Conservation (phyloP, 2,329 filamentous ascomycete genomes). For the Diaporthe citrichinensis region DNA sequence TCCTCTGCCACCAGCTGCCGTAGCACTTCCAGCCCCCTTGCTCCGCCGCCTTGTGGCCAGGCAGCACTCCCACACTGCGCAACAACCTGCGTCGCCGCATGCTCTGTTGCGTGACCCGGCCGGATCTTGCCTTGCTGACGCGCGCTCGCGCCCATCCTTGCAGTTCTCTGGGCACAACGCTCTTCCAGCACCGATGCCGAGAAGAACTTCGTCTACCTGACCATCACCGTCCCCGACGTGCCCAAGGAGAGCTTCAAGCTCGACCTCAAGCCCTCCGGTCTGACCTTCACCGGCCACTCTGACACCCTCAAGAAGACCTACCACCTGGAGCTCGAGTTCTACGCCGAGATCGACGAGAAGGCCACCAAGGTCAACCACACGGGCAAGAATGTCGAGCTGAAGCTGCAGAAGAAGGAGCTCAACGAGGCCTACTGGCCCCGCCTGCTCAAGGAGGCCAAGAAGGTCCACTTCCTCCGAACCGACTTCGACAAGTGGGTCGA, state of each 20-base stretch:
- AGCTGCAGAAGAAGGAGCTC: conserved; percentile 97
- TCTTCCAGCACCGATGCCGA: conserved; percentile 83
- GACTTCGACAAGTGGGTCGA: conserved; percentile 99
- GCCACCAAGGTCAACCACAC: conserved; percentile 92
- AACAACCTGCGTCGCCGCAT: background rate
- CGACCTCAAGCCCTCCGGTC: conserved; percentile 81
- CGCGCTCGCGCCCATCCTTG: background rate
- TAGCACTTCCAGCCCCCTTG: background rate
- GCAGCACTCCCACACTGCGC: conserved; percentile 12
- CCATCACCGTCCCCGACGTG: conserved; percentile 90
- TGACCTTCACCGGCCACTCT: conserved; percentile 88
- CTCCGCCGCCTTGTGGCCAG: conserved; percentile 9
- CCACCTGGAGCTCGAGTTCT: conserved; percentile 89
- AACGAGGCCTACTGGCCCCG: conserved; percentile 97
- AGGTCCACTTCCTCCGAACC: conserved; percentile 96
- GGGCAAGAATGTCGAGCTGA: conserved; percentile 87
- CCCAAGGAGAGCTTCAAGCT: conserved; percentile 82
- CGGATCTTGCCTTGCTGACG: background rate
- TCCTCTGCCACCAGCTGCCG: conserved; percentile 10
- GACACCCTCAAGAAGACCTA: conserved; percentile 89
- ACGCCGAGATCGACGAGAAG: conserved; percentile 87
- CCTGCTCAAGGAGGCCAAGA: conserved; percentile 90
- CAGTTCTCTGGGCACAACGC: conserved; percentile 98
- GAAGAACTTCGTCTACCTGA: conserved; percentile 97
- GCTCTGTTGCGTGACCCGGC: background rate